Percentiles rank a stretch among this genome's conserved stretches.
phyloP scores from a whole-genome alignment of 345 rosid species.

The Geranium brycei region DNA sequence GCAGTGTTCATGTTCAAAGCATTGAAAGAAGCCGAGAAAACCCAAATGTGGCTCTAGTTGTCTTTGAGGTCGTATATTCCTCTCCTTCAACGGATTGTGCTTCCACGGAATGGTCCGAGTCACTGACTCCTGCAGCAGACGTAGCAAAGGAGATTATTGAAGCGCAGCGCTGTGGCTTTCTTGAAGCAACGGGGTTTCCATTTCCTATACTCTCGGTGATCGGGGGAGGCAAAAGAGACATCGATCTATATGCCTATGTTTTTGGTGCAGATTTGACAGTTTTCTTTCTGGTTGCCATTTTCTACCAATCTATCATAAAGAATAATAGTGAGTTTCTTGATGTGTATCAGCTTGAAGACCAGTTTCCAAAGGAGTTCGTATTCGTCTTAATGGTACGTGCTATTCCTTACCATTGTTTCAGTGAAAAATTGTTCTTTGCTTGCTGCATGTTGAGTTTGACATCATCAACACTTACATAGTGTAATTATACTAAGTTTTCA shows the following conservation, averaged over 20 bases:
- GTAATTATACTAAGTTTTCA: too few relatives aligned
- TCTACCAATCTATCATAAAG: constrained; percentile 29
- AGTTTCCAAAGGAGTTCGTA: constrained; percentile 35
- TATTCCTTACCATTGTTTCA: constrained; percentile 2
- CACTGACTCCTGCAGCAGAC: constrained; percentile 39
- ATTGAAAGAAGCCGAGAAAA: constrained; percentile 30
- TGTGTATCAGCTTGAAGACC: constrained; percentile 43
- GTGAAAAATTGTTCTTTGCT: background rate
- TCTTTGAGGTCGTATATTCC: constrained; percentile 31
- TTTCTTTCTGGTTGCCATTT: constrained; percentile 31
- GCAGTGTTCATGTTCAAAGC: constrained; percentile 29
- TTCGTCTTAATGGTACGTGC: constrained; percentile 26
- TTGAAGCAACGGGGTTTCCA: constrained; percentile 23
- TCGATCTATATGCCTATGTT: constrained; percentile 33
- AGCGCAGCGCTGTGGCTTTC: constrained; percentile 18
- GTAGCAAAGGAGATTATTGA: constrained; percentile 27
- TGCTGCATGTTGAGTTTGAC: background rate
- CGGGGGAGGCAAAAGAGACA: constrained; percentile 33
- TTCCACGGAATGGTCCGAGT: constrained; percentile 12
- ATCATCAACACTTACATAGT: too few relatives aligned
- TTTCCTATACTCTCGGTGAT: constrained; percentile 28
- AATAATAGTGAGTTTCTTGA: constrained; percentile 37
- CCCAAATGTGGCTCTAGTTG: constrained; percentile 24
- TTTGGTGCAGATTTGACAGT: constrained; percentile 38
- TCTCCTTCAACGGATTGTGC: constrained; percentile 17